phyloP scores from a whole-genome alignment of 768 basidiomycete species.

The Phylloporus scabripes region DNA sequence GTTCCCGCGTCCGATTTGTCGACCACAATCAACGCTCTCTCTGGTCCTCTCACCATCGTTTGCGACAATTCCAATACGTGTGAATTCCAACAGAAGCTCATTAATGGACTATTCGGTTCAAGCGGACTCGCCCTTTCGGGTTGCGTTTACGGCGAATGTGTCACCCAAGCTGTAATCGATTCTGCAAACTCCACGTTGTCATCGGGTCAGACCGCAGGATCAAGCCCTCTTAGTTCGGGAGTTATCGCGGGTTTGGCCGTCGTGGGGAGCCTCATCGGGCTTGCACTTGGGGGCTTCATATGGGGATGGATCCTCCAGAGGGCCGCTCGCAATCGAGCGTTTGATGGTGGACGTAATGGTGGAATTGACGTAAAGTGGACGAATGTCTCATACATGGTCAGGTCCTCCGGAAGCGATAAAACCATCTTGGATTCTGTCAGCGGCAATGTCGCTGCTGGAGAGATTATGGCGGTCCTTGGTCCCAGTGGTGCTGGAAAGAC shows the following conservation, averaged over 20 bases:
- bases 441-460: slow-evolving; percentile 70
- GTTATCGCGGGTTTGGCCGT: slow-evolving; percentile 90
- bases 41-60: slow-evolving; percentile 59
- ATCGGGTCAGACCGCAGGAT: slow-evolving; percentile 24
- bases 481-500: slow-evolving; percentile 94
- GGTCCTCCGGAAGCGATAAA: slow-evolving; percentile 35
- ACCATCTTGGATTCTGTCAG: slow-evolving; percentile 66
- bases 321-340: slow-evolving; percentile 47
- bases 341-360: slow-evolving; percentile 38
- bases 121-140: slow-evolving; percentile 65
- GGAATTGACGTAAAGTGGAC: slow-evolving; percentile 65
- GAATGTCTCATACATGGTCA: slow-evolving; percentile 61
- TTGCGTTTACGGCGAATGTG: slow-evolving; percentile 87
- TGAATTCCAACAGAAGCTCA: slow-evolving; percentile 65
- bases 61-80: slow-evolving; percentile 64
- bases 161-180: slow-evolving; percentile 75
- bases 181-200: slow-evolving; percentile 35
- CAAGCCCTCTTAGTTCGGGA: slow-evolving; percentile 60
- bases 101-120: slow-evolving; percentile 68
- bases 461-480: slow-evolving; percentile 89
- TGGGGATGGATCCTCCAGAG: slow-evolving; percentile 60
- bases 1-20: slow-evolving; percentile 45
- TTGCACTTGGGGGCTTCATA: slow-evolving; percentile 53
- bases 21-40: slow-evolving; percentile 56
- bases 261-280: slow-evolving; percentile 58